Base-by-base conservation (phyloP, 2,329 filamentous ascomycete genomes). In the Magnaporthiopsis incrustans region DNA sequence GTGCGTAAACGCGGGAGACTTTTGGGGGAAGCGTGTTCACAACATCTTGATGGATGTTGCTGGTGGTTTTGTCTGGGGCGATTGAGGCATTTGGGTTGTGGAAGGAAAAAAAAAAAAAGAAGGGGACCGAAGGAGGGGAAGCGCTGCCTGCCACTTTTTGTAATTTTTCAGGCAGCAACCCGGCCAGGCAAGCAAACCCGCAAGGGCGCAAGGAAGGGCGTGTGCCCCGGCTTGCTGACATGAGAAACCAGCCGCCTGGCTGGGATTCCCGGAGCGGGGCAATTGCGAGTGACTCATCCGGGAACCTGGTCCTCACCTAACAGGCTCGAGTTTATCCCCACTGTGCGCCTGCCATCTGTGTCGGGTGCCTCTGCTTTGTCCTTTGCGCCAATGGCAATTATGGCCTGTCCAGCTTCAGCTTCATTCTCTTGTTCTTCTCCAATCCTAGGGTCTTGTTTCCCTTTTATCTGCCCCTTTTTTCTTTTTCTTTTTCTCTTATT, bases 11-110 rank as follows among this genome's bases (percentile, higher is more conserved):
- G 65, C 65, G 67, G 66, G 67, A 53, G 44, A 5, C 44, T 67
- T 68, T 69, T 68, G 72, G 73, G 72, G 71, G 74, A 70, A 71
- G 71, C 75, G 76, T 71, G 71, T 81, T 84, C 85, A 87, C 77
- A 82, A 81, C 85, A 87, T 87, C 75, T 78, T 87, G 79, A 71
- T 70, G 69, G 73, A 72, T 76, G 76, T 69, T 73, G 66, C 63
- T 68, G 66, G 69, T 68, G 67, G 62, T 72, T 61, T 72, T 76
- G 70, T 67, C 77, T 65, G 65, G 71, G 65, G 67, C 67, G 65
- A 63, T 67, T 67, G 65, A 71, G 72, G 69, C 72, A 71, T 70
- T 71, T 74, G 72, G 70, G 74, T 71, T 71, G 72, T 75, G 70
- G 68, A 71, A 71, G 70, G 71, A 71, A 73, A 70, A 72, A 71